Conservation (phyloP, 495 filamentous ascomycete species). For the Daldinia childiae region DNA sequence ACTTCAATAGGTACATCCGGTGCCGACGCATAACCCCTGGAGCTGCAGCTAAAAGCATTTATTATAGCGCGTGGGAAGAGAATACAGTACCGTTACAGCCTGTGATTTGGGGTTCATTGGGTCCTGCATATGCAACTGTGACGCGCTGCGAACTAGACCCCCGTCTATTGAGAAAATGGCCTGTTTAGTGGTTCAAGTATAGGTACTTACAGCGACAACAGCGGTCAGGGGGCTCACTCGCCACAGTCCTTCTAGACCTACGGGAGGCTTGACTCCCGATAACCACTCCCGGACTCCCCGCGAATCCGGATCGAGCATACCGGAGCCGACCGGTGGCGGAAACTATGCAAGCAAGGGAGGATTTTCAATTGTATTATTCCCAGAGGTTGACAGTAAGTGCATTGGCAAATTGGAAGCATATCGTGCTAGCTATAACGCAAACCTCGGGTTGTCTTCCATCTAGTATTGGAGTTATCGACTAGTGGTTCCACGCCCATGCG, state of each 20-base stretch:
- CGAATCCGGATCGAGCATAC: constrained; percentile 12
- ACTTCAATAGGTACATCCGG: constrained; percentile 7
- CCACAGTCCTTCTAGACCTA: constrained; percentile 35
- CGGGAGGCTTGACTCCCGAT: constrained; percentile 42
- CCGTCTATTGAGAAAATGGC: constrained; percentile 11
- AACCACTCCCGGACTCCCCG: constrained; percentile 22
- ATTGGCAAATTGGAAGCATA: background rate
- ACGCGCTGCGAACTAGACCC: constrained; percentile 31
- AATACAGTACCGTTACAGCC: constrained; percentile 16
- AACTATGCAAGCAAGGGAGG: background rate
- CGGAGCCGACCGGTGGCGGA: constrained; percentile 26
- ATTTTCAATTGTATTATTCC: background rate
- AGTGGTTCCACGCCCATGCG: constrained; percentile 32
- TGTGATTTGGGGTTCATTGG: constrained; percentile 26
- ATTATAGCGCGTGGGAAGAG: constrained; percentile 19
- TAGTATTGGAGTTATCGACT: constrained; percentile 22
- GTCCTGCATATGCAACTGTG: constrained; percentile 39
- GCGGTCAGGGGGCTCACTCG: constrained; percentile 32
- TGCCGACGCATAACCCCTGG: constrained; percentile 17
- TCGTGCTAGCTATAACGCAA: constrained; percentile 12
- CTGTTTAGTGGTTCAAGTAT: constrained; percentile 31
- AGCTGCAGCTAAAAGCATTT: constrained; percentile 18
- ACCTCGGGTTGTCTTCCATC: constrained; percentile 21
- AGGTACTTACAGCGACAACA: constrained; percentile 33
- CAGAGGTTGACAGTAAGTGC: background rate